A percentile compares a stretch with the other conserved stretches of the same genome.
phyloP scores from a whole-genome alignment of 1,284 basidiomycete species.

The Gymnopus androsaceus region DNA sequence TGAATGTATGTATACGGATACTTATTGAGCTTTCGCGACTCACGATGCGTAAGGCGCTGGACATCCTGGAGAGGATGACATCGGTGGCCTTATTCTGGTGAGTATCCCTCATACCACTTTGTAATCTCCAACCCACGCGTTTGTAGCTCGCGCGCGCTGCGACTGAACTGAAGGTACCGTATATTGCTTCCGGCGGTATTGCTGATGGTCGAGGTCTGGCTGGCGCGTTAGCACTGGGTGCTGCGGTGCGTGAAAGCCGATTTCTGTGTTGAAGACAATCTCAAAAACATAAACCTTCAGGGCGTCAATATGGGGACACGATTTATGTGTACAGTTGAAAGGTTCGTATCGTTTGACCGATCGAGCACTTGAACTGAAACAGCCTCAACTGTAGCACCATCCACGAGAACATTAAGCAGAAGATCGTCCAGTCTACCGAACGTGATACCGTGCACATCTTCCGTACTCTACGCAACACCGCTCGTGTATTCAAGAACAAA shows the following conservation, averaged over 20 bases:
- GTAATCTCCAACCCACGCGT: not conserved
- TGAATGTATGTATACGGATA: constrained; percentile 59
- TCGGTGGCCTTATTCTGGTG: constrained; percentile 88
- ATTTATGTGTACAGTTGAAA: constrained; percentile 83
- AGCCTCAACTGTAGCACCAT: constrained; percentile 61
- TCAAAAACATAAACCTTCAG: constrained; percentile 32
- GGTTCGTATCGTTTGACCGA: constrained; percentile 38
- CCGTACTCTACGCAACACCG: constrained; percentile 84
- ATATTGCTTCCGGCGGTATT: constrained; percentile 87
- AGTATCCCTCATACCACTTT: constrained; percentile 20
- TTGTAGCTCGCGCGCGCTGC: constrained; percentile 82
- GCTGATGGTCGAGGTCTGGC: constrained; percentile 84
- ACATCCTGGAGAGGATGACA: constrained; percentile 94
- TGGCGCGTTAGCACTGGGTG: constrained; percentile 81
- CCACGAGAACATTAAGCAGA: constrained; percentile 89
- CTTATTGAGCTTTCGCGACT: not conserved
- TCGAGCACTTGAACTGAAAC: constrained; percentile 16
- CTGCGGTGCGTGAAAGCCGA: constrained; percentile 58
- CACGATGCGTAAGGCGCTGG: constrained; percentile 67
- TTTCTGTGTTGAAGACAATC: not conserved
- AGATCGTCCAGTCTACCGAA: constrained; percentile 83
- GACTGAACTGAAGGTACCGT: constrained; percentile 83
- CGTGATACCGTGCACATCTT: constrained; percentile 89
- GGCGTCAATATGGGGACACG: constrained; percentile 91
- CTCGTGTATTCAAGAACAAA: constrained; percentile 87